Evolutionary conservation across 805 yeast genomes (phyloP), one percentile per base, ranked within the genome.

Genomic region (Kodamaea kaohsiungensis): DNA sequence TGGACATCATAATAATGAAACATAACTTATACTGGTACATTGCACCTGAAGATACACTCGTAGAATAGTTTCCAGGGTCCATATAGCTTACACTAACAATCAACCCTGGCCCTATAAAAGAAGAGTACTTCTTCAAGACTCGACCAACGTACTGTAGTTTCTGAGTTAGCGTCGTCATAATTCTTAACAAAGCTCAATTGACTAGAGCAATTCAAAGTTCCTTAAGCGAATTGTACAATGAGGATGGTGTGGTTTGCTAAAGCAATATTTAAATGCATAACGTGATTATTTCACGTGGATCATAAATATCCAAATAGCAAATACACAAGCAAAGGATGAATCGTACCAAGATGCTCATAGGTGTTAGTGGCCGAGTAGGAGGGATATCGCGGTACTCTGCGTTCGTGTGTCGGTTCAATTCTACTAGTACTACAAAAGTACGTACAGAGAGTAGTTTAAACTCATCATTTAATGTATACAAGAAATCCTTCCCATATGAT

Each of bases 11-110:
- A 2, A 91, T 80, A 30, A 87, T 79, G 68, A 89, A 88, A 49
- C 91, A 76, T 51, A 91, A 80, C 54, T 87, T 81, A 69, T 86
- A 91, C 65, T 85, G 82, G 63, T 85, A 88, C 53, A 84, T 79
- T 2, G 96, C 92, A 50, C 97, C 98, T 0, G 96, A 90, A 13
- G 89, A 81, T 1, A 91, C 96, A 13, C 95, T 91, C 0, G 97
- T 89, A 45, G 96, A 84, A 70, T 90, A 91, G 69, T 91, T 91
- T 43, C 98, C 98, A 1, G 97, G 97, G 66, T 91, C 98, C 79
- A 91, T 88, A 65, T 91, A 92, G 1, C 96, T 95, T 52, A 92
- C 96, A 30, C 91, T 81, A 19, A 91, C 91, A 83, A 91, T 80
- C 42, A 91, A 77, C 0, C 97, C 97, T 0, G 97, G 97, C 0